Percentiles rank a stretch among this genome's conserved stretches.
phyloP scores from a whole-genome alignment of 305 asterid species.

The Ilex paraguariensis region DNA sequence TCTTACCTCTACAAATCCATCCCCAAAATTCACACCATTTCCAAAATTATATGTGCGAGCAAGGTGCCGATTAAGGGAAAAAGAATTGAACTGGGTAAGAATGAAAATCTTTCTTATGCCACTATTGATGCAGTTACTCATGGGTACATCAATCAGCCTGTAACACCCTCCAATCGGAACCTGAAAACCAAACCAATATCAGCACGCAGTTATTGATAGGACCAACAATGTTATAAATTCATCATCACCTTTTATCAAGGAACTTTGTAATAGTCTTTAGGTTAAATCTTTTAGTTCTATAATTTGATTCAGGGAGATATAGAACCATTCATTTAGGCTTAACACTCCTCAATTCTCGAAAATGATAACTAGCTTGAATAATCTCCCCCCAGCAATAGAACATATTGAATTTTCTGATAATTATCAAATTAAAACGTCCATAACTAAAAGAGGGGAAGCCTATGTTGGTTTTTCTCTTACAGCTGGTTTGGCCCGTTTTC shows the following conservation, averaged over 20 bases:
- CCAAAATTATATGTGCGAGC: conserved; percentile 82
- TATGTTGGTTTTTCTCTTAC: conserved; percentile 35
- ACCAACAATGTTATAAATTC: background rate
- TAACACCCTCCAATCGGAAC: conserved; percentile 97
- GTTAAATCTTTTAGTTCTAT: no score
- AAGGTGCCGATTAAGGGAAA: conserved; percentile 91
- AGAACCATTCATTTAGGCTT: no score
- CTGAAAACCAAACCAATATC: conserved; percentile 31
- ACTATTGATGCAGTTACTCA: conserved; percentile 98
- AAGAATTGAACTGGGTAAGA: conserved; percentile 88
- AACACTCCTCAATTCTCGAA: background rate
- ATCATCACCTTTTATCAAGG: no score
- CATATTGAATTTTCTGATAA: no score
- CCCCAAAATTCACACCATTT: conserved; percentile 79
- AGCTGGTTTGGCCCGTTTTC: conserved; percentile 92
- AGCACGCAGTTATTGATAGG: background rate
- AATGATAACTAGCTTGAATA: no score
- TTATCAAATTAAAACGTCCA: no score
- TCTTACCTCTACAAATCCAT: conserved; percentile 95
- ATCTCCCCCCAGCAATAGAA: no score
- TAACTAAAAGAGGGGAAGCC: background rate
- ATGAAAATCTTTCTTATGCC: conserved; percentile 87
- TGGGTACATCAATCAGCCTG: conserved; percentile 87
- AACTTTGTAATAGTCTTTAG: no score
- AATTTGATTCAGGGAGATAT: no score